Evolutionary conservation across 305 asterid species (phyloP).

Genomic region (Galium porrigens): DNA sequence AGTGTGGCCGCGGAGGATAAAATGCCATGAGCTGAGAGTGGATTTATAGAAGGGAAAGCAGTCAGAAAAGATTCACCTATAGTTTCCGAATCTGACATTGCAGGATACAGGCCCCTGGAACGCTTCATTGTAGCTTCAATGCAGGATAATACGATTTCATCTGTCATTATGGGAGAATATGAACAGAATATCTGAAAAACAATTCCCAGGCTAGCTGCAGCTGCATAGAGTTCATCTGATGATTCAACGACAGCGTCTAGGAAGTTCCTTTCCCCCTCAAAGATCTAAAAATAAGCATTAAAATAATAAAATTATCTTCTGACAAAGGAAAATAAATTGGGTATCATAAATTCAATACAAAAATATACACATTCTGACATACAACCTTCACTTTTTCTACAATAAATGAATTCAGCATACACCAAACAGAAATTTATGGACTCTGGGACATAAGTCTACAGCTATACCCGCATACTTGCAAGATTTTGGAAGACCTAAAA

Average conservation of each 20-base stretch:
- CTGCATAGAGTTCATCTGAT: slow-evolving; percentile 92
- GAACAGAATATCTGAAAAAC: slow-evolving; percentile 71
- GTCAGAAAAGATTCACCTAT: slow-evolving; percentile 83
- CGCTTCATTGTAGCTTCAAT: slow-evolving; percentile 42
- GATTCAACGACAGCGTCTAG: slow-evolving; percentile 69
- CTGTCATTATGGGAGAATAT: slow-evolving; percentile 69
- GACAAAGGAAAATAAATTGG: neutral
- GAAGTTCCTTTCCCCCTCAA: slow-evolving; percentile 72
- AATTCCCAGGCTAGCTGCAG: slow-evolving; percentile 86
- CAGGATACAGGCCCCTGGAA: slow-evolving; percentile 43
- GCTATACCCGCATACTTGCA: neutral
- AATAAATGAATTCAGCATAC: neutral
- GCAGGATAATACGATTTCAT: slow-evolving; percentile 67
- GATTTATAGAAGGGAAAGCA: slow-evolving; percentile 80
- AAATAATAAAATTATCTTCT: slow-evolving; percentile 15
- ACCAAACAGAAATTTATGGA: neutral
- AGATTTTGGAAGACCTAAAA: neutral
- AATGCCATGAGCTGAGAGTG: slow-evolving; percentile 88
- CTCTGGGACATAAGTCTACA: neutral
- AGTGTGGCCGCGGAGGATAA: slow-evolving; percentile 53
- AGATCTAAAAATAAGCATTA: slow-evolving; percentile 41
- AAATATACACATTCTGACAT: neutral
- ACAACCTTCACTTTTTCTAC: neutral
- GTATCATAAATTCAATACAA: neutral
- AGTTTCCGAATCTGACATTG: slow-evolving; percentile 70